Base-by-base conservation (phyloP, 2,329 filamentous ascomycete species). In the Nemania abortiva region DNA sequence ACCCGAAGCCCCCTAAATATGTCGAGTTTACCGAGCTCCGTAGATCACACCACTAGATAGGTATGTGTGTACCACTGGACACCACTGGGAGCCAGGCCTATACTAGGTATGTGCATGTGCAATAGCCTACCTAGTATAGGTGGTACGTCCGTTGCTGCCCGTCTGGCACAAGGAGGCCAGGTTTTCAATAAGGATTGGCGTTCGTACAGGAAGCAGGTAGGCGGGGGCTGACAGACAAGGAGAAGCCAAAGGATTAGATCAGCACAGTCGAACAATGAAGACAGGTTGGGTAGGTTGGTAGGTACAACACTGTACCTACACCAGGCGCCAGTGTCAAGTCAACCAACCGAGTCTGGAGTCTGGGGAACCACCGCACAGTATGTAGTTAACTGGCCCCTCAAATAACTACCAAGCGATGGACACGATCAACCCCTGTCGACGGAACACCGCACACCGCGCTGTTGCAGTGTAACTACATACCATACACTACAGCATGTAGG, bases 231-330 rank as follows among this genome's bases (percentile, higher is more conserved):
- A 62, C 61, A 45, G 22, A 24, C 45, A 65, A 39, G 42, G 42
- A 37, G 42, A 65, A 39, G 52, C 52, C 52, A 47, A 49, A 69
- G 47, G 47, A 69, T 69, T 63, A 69, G 63, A 52, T 66, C 63
- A 69, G 66, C 62, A 31, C 42, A 58, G 66, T 65, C 49, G 24
- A 15, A 60, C 27, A 5, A 63, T 39, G 22, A 31, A 31, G 59
- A 29, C 31, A 10, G 11, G 24, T 15, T 2, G 24, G 37, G 24
- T 15, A 13, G 24, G 37, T 7, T 3, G 37, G 37, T 39, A 39
- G 37, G 37, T 39, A 45, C 50, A 54, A 31, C 15, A 42, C 22
- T 53, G 22, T 20, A 47, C 34, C 29, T 11, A 55, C 9, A 27
- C 47, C 9, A 18, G 9, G n/a, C 9, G 20, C 49, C n/a, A 52